Conservation (phyloP, 352 stramenopile genomes). For the Saprolegnia parasitica region DNA sequence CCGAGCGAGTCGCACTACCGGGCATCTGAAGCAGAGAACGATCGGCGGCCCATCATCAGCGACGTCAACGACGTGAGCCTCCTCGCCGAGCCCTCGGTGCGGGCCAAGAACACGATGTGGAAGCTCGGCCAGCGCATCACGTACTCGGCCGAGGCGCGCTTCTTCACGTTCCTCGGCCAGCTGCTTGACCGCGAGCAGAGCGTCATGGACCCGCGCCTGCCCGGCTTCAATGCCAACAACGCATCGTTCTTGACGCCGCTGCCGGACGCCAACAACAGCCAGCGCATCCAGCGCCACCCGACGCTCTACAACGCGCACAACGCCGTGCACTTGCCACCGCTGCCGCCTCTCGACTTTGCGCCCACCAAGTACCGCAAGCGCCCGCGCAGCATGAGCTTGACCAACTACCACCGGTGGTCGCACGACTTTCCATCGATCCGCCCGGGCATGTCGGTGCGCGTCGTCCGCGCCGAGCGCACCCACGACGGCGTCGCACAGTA, state of each 20-base stretch:
- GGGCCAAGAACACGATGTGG: constrained; percentile 22
- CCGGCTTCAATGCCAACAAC: neutral
- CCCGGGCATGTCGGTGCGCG: constrained; percentile 61
- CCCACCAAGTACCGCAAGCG: constrained; percentile 23
- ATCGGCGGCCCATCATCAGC: neutral
- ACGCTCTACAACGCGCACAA: constrained; percentile 7
- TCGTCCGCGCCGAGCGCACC: constrained; percentile 58
- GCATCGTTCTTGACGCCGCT: neutral
- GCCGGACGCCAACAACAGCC: neutral
- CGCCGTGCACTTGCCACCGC: constrained; percentile 21
- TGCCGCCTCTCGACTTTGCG: constrained; percentile 24
- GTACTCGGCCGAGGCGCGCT: constrained; percentile 18
- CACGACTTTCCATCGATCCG: constrained; percentile 36
- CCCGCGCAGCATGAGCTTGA: constrained; percentile 26
- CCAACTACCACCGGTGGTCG: constrained; percentile 20
- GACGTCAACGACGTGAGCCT: constrained; percentile 24
- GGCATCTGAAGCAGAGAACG: neutral
- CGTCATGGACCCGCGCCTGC: constrained; percentile 17
- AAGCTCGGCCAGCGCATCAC: constrained; percentile 21
- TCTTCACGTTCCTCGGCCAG: constrained; percentile 22
- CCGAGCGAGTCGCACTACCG: neutral
- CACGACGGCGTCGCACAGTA: constrained; percentile 58
- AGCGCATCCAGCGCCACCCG: neutral
- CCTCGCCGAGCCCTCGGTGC: constrained; percentile 23
- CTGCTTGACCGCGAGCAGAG: constrained; percentile 7